These are phyloP conservation scores for Talaromyces proteolyticus DNA, from an alignment of 495 filamentous ascomycete species.

Conservation along the genomic window DNA sequence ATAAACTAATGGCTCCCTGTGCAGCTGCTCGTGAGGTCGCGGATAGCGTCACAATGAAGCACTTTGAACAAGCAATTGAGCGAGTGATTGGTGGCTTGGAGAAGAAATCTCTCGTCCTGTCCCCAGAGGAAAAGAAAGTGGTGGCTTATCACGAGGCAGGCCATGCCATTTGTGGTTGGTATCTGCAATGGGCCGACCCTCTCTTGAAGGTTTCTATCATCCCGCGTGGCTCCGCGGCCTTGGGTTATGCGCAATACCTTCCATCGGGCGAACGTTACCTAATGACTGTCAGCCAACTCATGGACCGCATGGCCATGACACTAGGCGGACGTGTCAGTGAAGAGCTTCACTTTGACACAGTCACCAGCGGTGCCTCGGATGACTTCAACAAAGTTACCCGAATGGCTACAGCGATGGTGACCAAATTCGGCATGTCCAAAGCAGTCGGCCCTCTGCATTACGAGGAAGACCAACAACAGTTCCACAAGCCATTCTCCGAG, in stretches of 20 bases:
- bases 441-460: conserved; percentile 90
- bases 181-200: conserved; percentile 90
- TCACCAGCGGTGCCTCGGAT: conserved; percentile 89
- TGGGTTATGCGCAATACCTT: conserved; percentile 97
- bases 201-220: conserved; percentile 98
- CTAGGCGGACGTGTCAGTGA: conserved; percentile 90
- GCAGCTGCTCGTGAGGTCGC: conserved; percentile 79
- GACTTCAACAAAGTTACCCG: conserved; percentile 98
- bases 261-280: conserved; percentile 85
- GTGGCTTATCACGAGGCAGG: conserved; percentile 98
- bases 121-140: conserved; percentile 85
- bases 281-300: conserved; percentile 90
- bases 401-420: conserved; percentile 96
- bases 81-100: conserved; percentile 93
- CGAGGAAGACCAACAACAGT: conserved; percentile 70
- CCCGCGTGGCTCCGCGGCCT: conserved; percentile 84
- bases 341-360: conserved; percentile 92
- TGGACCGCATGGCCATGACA: conserved; percentile 99
- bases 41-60: conserved; percentile 69
- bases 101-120: conserved; percentile 90
- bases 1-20: conserved; percentile 17
- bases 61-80: conserved; percentile 97
- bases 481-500: conserved; percentile 95
- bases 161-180: conserved; percentile 98
- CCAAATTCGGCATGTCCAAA: conserved; percentile 93